A percentile compares a stretch with the other conserved stretches of the same genome.
Evolutionary conservation across 2,329 filamentous ascomycete genomes (phyloP).

Genomic region (Talaromyces sp.): DNA sequence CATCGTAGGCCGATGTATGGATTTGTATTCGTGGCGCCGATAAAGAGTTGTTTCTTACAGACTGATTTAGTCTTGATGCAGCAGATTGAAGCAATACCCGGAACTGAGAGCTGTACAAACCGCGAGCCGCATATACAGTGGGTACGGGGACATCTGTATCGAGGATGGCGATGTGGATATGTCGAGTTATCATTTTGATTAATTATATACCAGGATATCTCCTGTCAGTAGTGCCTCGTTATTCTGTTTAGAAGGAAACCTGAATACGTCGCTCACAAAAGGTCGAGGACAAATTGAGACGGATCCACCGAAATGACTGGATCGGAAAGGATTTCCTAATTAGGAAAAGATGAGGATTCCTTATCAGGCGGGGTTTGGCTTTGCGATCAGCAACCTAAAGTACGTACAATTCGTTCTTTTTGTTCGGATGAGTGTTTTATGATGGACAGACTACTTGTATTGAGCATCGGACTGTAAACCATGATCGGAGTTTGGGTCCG

Average conservation of each 20-base stretch:
- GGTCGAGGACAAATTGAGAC: not conserved
- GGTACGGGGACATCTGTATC: constrained; percentile 39
- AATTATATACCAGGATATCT: not conserved
- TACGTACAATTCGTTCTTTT: not conserved
- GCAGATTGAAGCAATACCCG: constrained; percentile 33
- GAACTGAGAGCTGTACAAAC: constrained; percentile 40
- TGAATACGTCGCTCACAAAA: not conserved
- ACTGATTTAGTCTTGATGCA: constrained; percentile 29
- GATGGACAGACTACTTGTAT: too few species aligned
- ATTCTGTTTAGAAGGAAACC: not conserved
- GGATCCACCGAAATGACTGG: constrained; percentile 3
- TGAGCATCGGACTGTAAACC: not conserved
- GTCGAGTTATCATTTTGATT: constrained; percentile 2
- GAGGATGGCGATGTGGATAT: constrained; percentile 37
- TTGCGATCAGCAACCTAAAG: not conserved
- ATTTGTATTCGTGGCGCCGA: constrained; percentile 24
- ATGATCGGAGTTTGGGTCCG: not conserved
- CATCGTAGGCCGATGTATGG: constrained; percentile 36
- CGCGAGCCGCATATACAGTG: constrained; percentile 32
- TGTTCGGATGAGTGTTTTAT: too few species aligned
- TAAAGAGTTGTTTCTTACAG: not conserved
- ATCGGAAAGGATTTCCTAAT: constrained; percentile 19
- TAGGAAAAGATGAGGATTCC: constrained; percentile 12
- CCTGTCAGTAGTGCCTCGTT: not conserved
- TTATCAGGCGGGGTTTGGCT: constrained; percentile 13